Evolutionary conservation across 2,329 filamentous ascomycete species (phyloP), one percentile per base, ranked within the genome.

Genomic region (Coniella lustricola): DNA sequence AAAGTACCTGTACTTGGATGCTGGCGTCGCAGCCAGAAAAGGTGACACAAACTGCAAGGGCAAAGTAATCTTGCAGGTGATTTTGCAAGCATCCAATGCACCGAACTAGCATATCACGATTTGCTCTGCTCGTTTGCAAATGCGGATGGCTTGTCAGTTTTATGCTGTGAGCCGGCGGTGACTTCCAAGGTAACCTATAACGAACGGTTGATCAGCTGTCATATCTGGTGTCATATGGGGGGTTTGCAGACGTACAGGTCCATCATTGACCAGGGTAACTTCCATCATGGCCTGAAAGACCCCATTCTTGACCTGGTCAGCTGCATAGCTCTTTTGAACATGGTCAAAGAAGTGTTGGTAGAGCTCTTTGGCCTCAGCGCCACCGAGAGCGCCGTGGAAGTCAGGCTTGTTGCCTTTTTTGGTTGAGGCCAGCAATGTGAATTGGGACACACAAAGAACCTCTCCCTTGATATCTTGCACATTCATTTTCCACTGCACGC

Each of bases 201-300:
- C 13, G 3, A 36, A 14, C 16, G 5, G 17, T 21, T 20, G 33
- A 44, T 40, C 21, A 56, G 21, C 55, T 54, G 22, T 12, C 12
- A 35, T 16, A 4, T 48, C 18, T 32, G 39, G n/a, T 41, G n/a
- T n/a, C n/a, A 8, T 20, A 12, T 7, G 20, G 17, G 14, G 21
- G 25, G 33, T 35, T 9, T 18, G 14, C 48, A 16, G 33, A 36
- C 22, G 59, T 63, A 85, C 82, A 46, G 82, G 82, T 1, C 82
- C 82, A 57, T 97, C 91, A 57, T 97, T 97, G 43, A 96, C 82
- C 25, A 96, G 69, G 42, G 87, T 85, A 50, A 98, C 91, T 62
- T 97, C 85, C 93, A 98, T 98, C 90, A 95, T 96, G 43, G 93
- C 93, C 62, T 95, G 91, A 65, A 98, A 98, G 25, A 91, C 82